Evolutionary conservation across 2,329 filamentous ascomycete species (phyloP).

Genomic region (Ascocoryne sarcoides): DNA sequence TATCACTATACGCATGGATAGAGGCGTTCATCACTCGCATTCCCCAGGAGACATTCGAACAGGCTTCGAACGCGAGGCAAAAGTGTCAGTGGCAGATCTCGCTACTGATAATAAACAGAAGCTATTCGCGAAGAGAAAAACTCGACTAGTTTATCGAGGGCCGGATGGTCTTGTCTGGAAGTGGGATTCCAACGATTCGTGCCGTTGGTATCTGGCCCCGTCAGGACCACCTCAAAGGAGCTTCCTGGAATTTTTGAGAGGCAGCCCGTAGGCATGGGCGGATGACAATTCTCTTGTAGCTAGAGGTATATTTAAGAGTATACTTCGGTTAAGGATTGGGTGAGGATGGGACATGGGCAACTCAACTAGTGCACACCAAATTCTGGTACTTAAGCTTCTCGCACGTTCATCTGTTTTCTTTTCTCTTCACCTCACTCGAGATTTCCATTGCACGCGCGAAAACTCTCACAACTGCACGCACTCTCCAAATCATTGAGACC

Average conservation of each 20-base stretch:
- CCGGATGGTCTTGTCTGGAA: conserved; percentile 8
- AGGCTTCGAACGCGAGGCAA: conserved; percentile 11
- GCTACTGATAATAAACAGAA: conserved; percentile 13
- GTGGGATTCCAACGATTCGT: conserved; percentile 1
- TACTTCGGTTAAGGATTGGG: conserved; percentile 2
- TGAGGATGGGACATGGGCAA: conserved; percentile 1
- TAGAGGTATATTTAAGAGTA: conserved; percentile 2
- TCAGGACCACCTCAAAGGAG: conserved; percentile 7
- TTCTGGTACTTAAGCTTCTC: too few species aligned
- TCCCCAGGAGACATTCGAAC: conserved; percentile 7
- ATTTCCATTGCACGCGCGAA: too few species aligned
- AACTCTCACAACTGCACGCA: too few species aligned
- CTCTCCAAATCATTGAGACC: too few species aligned
- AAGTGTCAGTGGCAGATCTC: conserved; percentile 12
- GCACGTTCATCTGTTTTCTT: too few species aligned
- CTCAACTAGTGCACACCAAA: too few species aligned
- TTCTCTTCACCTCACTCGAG: too few species aligned
- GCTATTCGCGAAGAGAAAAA: conserved; percentile 11
- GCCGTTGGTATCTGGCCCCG: conserved; percentile 8
- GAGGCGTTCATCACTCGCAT: conserved; percentile 8
- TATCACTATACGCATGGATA: conserved; percentile 4
- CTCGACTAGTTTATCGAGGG: background rate
- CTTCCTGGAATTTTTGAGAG: conserved; percentile 6
- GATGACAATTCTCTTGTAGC: conserved; percentile 5
- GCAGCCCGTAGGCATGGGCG: background rate